Evolutionary conservation across 352 stramenopile genomes (phyloP), one percentile per base, ranked within the genome.

Genomic region (Phytophthora macrochlamydospora): DNA sequence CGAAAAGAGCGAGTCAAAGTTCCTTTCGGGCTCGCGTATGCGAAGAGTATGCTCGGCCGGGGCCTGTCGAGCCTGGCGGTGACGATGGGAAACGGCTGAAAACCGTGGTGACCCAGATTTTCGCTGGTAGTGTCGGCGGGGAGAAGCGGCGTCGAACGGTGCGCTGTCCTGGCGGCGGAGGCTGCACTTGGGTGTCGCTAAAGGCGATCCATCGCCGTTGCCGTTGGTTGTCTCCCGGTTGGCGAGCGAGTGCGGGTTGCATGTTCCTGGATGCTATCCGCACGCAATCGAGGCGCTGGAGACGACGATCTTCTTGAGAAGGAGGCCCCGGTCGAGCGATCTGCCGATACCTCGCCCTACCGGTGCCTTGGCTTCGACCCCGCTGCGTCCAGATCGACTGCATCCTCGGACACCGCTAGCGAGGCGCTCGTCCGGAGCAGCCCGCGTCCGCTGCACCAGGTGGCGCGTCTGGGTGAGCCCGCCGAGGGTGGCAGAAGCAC

Each of bases 251-350:
- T 56, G 51, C 59, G 51, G 48, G 51, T 59, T 42, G 46, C 37
- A 51, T 53, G 49, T 43, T 7, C 51, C 18, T 44, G 24, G 8
- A 63, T 63, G 40, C 60, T 59, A 65, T 51, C 62, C 62, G 43
- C 44, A 51, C 62, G 62, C 62, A 62, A 62, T 57, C n/a, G 54
- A 62, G 52, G 53, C 9, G 28, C 29, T 32, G 62, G 46, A 60
- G 65, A 56, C 6, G 9, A 11, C 54, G 46, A 40, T 33, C 48
- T 49, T 59, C 30, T 44, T 35, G 8, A 18, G 35, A 37, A n/a
- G 45, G 5, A 57, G 37, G 64, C 45, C 2, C 38, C 24, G 31
- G 43, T 37, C 62, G 59, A 18, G 18, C 18, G 18, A 24, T 24
- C 18, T 24, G 18, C 18, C 18, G 18, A 24, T 24, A 24, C 18